Base-by-base conservation (phyloP, 148 eudicot species). In the Cornus florida region DNA sequence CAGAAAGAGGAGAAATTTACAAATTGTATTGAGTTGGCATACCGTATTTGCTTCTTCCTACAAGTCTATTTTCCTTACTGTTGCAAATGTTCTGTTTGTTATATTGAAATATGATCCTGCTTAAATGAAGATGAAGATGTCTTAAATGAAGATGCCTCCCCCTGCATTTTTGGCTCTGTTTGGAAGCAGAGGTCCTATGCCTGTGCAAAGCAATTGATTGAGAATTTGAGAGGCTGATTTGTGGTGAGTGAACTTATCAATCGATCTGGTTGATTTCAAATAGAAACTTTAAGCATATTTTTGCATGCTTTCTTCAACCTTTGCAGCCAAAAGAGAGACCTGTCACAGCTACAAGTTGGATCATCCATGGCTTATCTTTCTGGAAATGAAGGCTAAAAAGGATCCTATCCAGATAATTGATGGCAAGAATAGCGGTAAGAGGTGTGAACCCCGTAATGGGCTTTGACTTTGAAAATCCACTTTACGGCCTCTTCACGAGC, bases 101-200 rank as follows among this genome's bases (percentile, higher is more conserved):
- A 70, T 83, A 46, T 39, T 81, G 70, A 50, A 62, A 39, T 85
- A 96, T 94, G 99, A 93, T 85, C 99, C 96, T 74, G 88, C 86
- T 33, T 96, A 91, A n/a, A n/a, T n/a, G n/a, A n/a, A n/a, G n/a
- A n/a, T n/a, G n/a, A n/a, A 87, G 93, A 80, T 88, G 77, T 96
- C 80, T 93, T 96, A 5, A 91, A 85, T 79, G 99, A 96, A 80
- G 97, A 96, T 84, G 83, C 72, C 6, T 93, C 99, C 72, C 99
- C 99, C 70, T 95, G 99, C 87, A 93, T 95, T 78, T 95, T 95
- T 84, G 99, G 99, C 75, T 48, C 99, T 75, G 91, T 96, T 86
- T 98, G 93, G 84, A 96, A 93, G 83, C 99, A 96, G 88, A 93
- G 99, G 99, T 96, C 99, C 56, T 93, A 96, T 79, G 99, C 99